Conservation (phyloP, 768 basidiomycete species). For the Kondoa malvinella region DNA sequence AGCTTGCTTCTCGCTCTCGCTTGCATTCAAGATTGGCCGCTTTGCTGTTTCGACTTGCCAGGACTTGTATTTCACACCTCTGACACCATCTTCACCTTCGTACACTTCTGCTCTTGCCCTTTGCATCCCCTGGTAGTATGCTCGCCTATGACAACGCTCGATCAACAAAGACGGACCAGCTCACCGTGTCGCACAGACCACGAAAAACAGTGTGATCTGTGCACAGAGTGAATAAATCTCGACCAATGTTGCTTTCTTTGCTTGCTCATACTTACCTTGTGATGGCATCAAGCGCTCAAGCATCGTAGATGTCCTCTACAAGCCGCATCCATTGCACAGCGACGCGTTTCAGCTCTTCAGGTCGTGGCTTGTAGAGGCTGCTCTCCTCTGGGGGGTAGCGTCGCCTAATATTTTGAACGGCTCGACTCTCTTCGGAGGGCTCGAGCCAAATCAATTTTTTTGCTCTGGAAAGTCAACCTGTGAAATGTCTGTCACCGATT, state of each 20-base stretch:
- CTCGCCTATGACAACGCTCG: no score
- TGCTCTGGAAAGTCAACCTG: neutral
- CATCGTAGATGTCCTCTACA: neutral
- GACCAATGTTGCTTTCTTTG: neutral
- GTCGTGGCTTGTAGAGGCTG: neutral
- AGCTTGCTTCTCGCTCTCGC: slow-evolving; percentile 51
- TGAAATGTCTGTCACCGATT: neutral
- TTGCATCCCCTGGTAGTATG: no score
- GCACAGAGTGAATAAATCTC: neutral
- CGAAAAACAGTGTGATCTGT: neutral
- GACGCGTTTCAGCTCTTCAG: neutral
- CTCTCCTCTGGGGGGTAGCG: neutral
- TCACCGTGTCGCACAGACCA: no score
- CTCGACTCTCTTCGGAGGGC: neutral
- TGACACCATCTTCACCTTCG: neutral
- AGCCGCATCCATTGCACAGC: slow-evolving; percentile 4
- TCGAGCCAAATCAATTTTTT: neutral
- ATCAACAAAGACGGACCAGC: no score
- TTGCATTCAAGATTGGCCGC: slow-evolving; percentile 38
- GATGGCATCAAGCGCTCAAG: slow-evolving; percentile 1
- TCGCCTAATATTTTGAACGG: neutral
- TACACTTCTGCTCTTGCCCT: neutral
- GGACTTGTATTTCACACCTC: slow-evolving; percentile 22
- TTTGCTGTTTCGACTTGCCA: slow-evolving; percentile 31
- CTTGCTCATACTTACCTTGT: slow-evolving; percentile 8